A percentile compares a stretch with the other conserved stretches of the same genome.
Conservation (phyloP, 1,284 basidiomycete species). For the Moesziomyces sp. region DNA sequence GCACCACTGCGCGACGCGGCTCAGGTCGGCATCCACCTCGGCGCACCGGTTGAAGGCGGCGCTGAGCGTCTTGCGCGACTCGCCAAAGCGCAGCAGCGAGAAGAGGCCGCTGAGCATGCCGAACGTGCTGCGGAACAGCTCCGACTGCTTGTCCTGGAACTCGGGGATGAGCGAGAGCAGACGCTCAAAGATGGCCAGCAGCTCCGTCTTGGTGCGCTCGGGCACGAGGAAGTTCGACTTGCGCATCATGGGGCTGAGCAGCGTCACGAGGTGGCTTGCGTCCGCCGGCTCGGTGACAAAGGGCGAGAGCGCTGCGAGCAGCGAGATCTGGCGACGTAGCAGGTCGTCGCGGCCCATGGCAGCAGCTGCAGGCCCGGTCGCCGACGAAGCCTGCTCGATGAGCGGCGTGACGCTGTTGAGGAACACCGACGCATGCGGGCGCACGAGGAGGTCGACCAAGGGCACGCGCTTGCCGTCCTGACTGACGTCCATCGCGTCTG, state of each 20-base stretch:
- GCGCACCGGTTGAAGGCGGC: conserved; percentile 58
- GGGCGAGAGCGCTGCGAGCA: conserved; percentile 83
- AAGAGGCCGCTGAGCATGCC: conserved; percentile 60
- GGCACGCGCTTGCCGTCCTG: conserved; percentile 16
- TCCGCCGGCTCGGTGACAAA: conserved; percentile 79
- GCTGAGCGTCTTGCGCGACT: conserved; percentile 52
- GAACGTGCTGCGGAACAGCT: conserved; percentile 49
- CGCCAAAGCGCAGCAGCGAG: conserved; percentile 48
- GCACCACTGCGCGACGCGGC: conserved; percentile 49
- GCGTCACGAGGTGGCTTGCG: conserved; percentile 78
- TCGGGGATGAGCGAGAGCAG: conserved; percentile 81
- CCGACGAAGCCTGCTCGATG: conserved; percentile 70
- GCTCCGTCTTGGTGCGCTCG: conserved; percentile 87
- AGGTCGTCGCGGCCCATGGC: conserved; percentile 76
- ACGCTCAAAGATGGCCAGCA: conserved; percentile 80
- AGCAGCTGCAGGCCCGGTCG: conserved; percentile 72
- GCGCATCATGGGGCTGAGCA: conserved; percentile 84
- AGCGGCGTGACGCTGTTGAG: conserved; percentile 77
- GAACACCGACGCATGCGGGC: conserved; percentile 80
- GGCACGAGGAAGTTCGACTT: conserved; percentile 80
- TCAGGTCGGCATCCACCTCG: conserved; percentile 45
- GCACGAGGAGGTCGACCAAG: conserved; percentile 71
- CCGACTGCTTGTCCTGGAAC: conserved; percentile 68
- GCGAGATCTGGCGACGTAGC: conserved; percentile 81
- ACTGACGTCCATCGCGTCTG: conserved; percentile 25